These are phyloP conservation scores for Pythium dissotocum DNA, from an alignment of 352 stramenopile genomes.

Conservation along the genomic window DNA sequence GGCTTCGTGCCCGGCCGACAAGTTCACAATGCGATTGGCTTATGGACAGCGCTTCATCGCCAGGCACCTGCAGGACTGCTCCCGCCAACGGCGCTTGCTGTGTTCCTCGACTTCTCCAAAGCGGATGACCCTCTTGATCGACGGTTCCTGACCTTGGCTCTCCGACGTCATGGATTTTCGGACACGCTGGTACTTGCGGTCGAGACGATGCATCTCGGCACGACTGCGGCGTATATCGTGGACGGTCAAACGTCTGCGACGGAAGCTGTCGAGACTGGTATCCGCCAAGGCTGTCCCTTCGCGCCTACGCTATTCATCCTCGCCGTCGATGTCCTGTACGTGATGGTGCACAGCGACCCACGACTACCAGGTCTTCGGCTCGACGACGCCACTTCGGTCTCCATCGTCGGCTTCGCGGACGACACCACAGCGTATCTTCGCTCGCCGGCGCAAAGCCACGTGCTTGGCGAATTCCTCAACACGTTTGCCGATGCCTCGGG, in stretches of 20 bases:
- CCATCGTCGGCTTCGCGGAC: conserved; percentile 9
- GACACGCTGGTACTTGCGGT: neutral
- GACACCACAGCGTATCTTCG: conserved; percentile 4
- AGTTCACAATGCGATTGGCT: neutral
- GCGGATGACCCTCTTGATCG: neutral
- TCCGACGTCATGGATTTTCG: neutral
- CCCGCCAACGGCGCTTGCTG: no score
- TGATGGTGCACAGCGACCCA: neutral
- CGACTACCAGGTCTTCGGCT: neutral
- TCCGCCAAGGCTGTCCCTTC: conserved; percentile 12
- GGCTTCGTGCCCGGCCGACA: no score
- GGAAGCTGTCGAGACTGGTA: neutral
- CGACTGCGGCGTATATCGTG: conserved; percentile 1
- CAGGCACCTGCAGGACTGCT: neutral
- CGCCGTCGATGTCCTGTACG: conserved; percentile 14
- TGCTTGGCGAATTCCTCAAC: neutral
- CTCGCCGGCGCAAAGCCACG: neutral
- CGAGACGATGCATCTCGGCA: conserved; percentile 4
- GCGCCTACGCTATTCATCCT: conserved; percentile 11
- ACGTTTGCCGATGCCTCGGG: neutral
- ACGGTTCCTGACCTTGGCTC: neutral
- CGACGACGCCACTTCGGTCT: neutral
- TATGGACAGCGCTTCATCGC: neutral
- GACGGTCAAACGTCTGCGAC: neutral
- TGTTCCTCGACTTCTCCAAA: neutral